These are phyloP conservation scores for Cladosporium colombiae DNA, from an alignment of 2,329 filamentous ascomycete species.

Conservation along the genomic window DNA sequence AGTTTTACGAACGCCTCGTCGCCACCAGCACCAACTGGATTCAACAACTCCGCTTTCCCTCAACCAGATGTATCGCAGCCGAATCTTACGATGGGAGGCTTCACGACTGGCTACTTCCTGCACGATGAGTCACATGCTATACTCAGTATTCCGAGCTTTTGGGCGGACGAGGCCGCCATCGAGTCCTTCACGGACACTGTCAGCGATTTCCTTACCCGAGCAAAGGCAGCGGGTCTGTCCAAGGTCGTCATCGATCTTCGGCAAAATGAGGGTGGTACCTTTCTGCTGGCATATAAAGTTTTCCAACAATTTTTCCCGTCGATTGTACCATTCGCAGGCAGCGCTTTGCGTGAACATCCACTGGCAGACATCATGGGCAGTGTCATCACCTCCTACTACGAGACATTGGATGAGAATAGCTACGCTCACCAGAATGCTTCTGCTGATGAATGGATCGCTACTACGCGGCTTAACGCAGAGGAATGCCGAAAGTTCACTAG, in stretches of 20 bases:
- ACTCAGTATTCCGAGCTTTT: slow-evolving; percentile 45
- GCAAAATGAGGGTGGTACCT: slow-evolving; percentile 29
- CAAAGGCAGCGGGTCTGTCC: slow-evolving; percentile 2
- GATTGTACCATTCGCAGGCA: slow-evolving; percentile 26
- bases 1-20: neutral
- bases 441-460: slow-evolving; percentile 26
- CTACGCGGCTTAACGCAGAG: slow-evolving; percentile 28
- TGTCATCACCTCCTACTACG: slow-evolving; percentile 19
- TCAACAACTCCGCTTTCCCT: neutral
- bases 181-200: slow-evolving; percentile 38
- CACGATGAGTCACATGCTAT: slow-evolving; percentile 36
- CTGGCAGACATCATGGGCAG: neutral
- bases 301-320: slow-evolving; percentile 32
- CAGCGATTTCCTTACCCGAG: slow-evolving; percentile 30
- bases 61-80: slow-evolving; percentile 14
- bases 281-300: slow-evolving; percentile 27
- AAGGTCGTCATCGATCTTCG: slow-evolving; percentile 34
- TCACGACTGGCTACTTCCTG: slow-evolving; percentile 22
- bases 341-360: slow-evolving; percentile 27
- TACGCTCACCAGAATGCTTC: slow-evolving; percentile 6
- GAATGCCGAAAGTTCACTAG: slow-evolving; percentile 28
- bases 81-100: slow-evolving; percentile 3
- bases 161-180: slow-evolving; percentile 32
- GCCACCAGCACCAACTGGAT: neutral
- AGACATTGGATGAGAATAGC: neutral